A percentile compares a stretch with the other conserved stretches of the same genome.
Evolutionary conservation across 2,329 filamentous ascomycete species (phyloP).

Genomic region (Tolypocladium tundrense): DNA sequence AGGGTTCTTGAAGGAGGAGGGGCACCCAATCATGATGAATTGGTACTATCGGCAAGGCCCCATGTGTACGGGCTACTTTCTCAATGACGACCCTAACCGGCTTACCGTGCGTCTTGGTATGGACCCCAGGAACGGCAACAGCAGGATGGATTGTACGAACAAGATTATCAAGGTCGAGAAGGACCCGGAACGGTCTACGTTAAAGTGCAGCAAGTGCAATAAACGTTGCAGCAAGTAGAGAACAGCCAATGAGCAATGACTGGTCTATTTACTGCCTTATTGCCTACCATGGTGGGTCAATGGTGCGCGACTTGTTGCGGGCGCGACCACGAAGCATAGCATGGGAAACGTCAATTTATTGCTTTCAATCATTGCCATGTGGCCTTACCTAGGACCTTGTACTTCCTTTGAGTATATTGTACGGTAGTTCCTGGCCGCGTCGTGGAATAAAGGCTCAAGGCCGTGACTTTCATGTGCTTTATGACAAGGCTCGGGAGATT

Average conservation of each 20-base stretch:
- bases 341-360: neutral
- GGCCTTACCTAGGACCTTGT: no score
- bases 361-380: neutral
- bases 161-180: neutral
- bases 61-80: constrained; percentile 2
- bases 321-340: neutral
- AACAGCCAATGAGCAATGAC: neutral
- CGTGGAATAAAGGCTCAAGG: no score
- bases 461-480: no score
- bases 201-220: neutral
- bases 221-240: neutral
- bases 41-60: neutral
- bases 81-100: constrained; percentile 2
- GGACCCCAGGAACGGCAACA: constrained; percentile 4
- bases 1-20: neutral
- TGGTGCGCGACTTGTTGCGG: neutral
- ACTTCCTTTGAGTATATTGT: no score
- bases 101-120: constrained; percentile 3
- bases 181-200: neutral
- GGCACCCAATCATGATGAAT: neutral
- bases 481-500: no score
- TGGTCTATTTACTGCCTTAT: neutral
- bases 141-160: constrained; percentile 4
- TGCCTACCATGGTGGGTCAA: neutral
- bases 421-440: no score